Evolutionary conservation across 495 filamentous ascomycete genomes (phyloP).

Genomic region (Cudoniella acicularis): DNA sequence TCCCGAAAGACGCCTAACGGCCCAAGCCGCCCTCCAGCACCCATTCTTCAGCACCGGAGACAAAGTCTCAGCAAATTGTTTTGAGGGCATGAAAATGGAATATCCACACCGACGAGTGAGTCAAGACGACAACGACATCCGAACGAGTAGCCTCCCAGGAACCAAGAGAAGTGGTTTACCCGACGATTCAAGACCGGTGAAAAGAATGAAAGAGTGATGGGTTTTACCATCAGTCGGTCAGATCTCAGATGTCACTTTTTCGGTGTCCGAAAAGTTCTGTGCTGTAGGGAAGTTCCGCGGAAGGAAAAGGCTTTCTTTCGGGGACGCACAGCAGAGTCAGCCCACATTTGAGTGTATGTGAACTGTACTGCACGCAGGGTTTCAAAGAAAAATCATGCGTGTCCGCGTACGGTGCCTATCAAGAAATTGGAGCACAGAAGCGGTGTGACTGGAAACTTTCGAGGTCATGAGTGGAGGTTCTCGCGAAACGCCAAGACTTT

Average conservation of each 20-base stretch:
- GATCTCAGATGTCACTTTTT: background rate
- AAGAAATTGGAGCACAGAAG: background rate
- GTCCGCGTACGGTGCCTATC: too few species aligned
- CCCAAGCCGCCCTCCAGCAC: constrained; percentile 79
- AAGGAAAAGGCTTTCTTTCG: background rate
- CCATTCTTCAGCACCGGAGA: constrained; percentile 73
- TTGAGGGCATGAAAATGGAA: constrained; percentile 79
- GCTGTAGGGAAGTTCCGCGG: background rate
- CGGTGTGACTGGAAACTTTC: background rate
- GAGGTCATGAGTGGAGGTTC: too few species aligned
- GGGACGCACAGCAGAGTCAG: background rate
- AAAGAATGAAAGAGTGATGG: constrained; percentile 59
- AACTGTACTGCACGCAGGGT: too few species aligned
- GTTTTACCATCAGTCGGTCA: too few species aligned
- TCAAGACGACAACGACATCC: constrained; percentile 92
- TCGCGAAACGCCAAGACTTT: background rate
- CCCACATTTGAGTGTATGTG: background rate
- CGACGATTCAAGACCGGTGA: constrained; percentile 70
- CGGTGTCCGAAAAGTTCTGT: background rate
- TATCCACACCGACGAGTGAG: constrained; percentile 90
- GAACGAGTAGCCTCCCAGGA: constrained; percentile 79
- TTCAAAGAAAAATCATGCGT: too few species aligned
- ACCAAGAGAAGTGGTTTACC: constrained; percentile 87
- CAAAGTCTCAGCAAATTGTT: constrained; percentile 73
- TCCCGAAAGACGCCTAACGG: constrained; percentile 81